A percentile compares a stretch with the other conserved stretches of the same genome.
Conservation (phyloP, 352 stramenopile genomes). For the Chrysophaeum taylorii region DNA sequence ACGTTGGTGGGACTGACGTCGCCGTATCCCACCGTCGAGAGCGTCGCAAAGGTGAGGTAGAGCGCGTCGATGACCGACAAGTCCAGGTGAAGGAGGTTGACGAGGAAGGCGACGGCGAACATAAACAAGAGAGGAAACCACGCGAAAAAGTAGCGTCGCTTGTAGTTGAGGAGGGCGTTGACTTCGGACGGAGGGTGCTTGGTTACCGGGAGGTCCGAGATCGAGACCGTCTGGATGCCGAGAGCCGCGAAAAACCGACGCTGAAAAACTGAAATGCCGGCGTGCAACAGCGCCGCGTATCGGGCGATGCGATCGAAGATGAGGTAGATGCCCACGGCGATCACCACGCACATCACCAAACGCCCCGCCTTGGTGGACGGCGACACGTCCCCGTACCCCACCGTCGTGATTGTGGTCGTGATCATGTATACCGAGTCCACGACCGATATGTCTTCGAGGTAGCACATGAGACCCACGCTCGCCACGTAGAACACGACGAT, state of each 20-base stretch:
- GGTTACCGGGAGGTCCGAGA: background rate
- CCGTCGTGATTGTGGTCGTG: background rate
- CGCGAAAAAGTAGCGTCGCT: background rate
- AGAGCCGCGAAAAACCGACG: background rate
- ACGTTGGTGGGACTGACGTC: background rate
- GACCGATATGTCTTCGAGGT: too few relatives aligned
- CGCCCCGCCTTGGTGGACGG: background rate
- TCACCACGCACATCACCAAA: background rate
- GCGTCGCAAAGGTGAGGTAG: background rate
- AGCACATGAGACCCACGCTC: too few relatives aligned
- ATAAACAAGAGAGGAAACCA: background rate
- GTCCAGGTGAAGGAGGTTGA: background rate
- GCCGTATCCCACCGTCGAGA: conserved; percentile 5
- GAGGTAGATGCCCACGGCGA: background rate
- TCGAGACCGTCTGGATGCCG: background rate
- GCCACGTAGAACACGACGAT: too few relatives aligned
- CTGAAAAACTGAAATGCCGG: too few relatives aligned
- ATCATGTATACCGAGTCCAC: conserved; percentile 1
- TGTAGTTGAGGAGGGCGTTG: background rate
- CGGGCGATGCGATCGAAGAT: background rate
- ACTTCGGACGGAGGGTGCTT: background rate
- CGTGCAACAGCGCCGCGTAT: background rate
- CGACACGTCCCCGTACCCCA: background rate
- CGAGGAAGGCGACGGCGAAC: background rate
- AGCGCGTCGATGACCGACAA: background rate